Base-by-base conservation (phyloP, 805 yeast genomes). In the Candida pseudofarinosa region DNA sequence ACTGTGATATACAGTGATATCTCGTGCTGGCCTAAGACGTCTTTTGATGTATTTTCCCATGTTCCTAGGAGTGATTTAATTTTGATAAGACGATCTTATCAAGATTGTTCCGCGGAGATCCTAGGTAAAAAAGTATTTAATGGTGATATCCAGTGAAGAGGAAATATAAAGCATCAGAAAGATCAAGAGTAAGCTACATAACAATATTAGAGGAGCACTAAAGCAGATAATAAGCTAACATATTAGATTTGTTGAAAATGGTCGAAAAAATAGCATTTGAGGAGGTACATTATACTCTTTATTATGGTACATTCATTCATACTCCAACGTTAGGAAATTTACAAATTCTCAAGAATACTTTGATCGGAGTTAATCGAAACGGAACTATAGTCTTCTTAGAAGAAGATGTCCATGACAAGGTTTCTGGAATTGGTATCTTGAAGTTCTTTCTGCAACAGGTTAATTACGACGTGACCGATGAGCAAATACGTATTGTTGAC, bases 291-390 rank as follows among this genome's bases (percentile, higher is more conserved):
- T 68, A 67, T 52, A 72, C 77, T 0, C 67, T 82, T 3, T 83
- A 76, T 60, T 73, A 71, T 49, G 96, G 95, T 4, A 81, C 89
- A 1, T 73, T 86, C 45, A 75, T 83, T 8, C 93, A 88, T 58
- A 81, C 91, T 0, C 89, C 93, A 1, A 47, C 39, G 1, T 57
- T 85, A 14, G 82, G 80, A 1, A 56, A 65, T 16, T 54, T 89
- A 2, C 80, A 87, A 49, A 71, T 84, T 31, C 58, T 79, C 16
- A 65, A 73, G 15, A 59, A 72, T 39, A 77, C 85, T 16, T 73
- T 81, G 1, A 60, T 86, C 19, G 91, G 88, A 4, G 93, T 88
- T 7, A 75, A 77, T 39, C 38, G 43, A 1, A 51, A 58, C 1
- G 96, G 95, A 1, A 62, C 58, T 13, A 85, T 82, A 42, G 72